These are phyloP conservation scores for Aspergillus bridgeri DNA, from an alignment of 495 filamentous ascomycete species.

Conservation along the genomic window DNA sequence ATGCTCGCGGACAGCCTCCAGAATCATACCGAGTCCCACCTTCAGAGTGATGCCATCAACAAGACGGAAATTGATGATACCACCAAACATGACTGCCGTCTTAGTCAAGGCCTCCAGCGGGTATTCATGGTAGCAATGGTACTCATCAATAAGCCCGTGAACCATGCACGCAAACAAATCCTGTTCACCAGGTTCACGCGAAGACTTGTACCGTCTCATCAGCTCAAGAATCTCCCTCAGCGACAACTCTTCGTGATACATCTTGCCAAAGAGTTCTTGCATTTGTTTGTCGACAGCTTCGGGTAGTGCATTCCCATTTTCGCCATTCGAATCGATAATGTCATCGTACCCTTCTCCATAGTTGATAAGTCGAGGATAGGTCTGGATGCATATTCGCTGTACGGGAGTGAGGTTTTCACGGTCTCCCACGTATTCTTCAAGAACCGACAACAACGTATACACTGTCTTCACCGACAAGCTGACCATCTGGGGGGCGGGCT, in stretches of 20 bases:
- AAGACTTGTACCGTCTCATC: conserved; percentile 80
- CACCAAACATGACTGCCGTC: conserved; percentile 93
- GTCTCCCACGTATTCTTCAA: conserved; percentile 63
- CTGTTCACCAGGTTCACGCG: conserved; percentile 75
- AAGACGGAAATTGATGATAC: conserved; percentile 89
- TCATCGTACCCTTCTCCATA: conserved; percentile 90
- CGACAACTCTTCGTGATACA: conserved; percentile 86
- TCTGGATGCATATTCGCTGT: conserved; percentile 83
- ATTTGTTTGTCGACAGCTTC: conserved; percentile 80
- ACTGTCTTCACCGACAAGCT: conserved; percentile 83
- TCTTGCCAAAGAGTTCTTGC: conserved; percentile 93
- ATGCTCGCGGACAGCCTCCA: conserved; percentile 87
- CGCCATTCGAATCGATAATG: conserved; percentile 80
- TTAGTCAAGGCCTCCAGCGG: conserved; percentile 90
- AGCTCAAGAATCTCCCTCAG: conserved; percentile 76
- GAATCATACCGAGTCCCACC: conserved; percentile 90
- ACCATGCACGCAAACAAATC: conserved; percentile 99
- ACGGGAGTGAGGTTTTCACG: conserved; percentile 58
- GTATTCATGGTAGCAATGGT: conserved; percentile 90
- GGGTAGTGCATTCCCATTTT: conserved; percentile 72
- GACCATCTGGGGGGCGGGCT: conserved; percentile 58
- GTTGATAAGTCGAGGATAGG: conserved; percentile 94
- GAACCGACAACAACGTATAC: conserved; percentile 69
- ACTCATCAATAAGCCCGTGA: conserved; percentile 95
- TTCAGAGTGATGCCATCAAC: conserved; percentile 86